These are phyloP conservation scores for Datura wrightii DNA, from an alignment of 257 asterid species.

Conservation along the genomic window DNA sequence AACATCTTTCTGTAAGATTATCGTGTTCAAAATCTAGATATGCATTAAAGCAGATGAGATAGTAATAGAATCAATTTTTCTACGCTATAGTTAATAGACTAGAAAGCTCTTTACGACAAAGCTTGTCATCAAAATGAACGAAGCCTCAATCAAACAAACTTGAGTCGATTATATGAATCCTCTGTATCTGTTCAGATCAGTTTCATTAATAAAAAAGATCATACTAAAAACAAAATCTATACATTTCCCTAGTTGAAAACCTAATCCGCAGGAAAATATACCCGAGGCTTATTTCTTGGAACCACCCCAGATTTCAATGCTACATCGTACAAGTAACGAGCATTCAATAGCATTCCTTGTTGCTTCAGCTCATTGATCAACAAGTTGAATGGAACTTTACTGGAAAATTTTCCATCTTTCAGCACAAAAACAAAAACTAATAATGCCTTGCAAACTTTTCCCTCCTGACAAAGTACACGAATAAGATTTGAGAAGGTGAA, in stretches of 20 bases:
- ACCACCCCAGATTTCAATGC: slow-evolving; percentile 49
- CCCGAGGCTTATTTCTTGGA: slow-evolving; percentile 1
- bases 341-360: slow-evolving; percentile 47
- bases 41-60: no score
- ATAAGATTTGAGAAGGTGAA: slow-evolving; percentile 57
- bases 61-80: not conserved
- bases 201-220: not conserved
- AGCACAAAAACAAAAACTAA: slow-evolving; percentile 46
- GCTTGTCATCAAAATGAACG: not conserved
- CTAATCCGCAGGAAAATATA: not conserved
- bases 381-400: slow-evolving; percentile 47
- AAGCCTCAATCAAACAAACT: not conserved
- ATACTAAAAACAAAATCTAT: not conserved
- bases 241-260: not conserved
- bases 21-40: no score
- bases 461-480: slow-evolving; percentile 46
- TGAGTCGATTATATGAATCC: not conserved
- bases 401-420: slow-evolving; percentile 39
- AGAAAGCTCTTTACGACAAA: not conserved
- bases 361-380: slow-evolving; percentile 57
- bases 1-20: no score
- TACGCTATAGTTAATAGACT: not conserved
- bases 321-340: slow-evolving; percentile 53
- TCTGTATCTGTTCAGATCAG: not conserved
- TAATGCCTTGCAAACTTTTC: slow-evolving; percentile 55